Evolutionary conservation across 1,284 basidiomycete genomes (phyloP).

Genomic region (Cronartium quercuum): DNA sequence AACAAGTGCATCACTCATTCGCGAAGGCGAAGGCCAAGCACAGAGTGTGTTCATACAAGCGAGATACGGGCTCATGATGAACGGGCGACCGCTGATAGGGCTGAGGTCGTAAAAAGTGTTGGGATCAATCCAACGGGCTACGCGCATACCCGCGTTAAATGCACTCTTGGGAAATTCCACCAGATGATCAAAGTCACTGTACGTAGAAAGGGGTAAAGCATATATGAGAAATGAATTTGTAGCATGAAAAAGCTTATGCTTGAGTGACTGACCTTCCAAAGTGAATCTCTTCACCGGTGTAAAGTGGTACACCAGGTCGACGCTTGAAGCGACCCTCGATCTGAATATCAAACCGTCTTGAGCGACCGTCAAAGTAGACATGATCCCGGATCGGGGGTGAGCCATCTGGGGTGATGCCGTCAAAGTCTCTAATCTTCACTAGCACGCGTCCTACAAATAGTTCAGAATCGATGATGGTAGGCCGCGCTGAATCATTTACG

Average conservation of each 20-base stretch:
- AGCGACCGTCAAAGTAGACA: conserved; percentile 47
- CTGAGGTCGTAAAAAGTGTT: conserved; percentile 47
- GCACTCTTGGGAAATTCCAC: conserved; percentile 44
- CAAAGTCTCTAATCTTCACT: conserved; percentile 50
- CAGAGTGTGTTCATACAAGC: conserved; percentile 52
- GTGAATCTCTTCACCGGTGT: conserved; percentile 45
- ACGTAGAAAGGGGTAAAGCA: not conserved
- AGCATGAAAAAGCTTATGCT: conserved; percentile 42
- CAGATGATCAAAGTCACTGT: conserved; percentile 45
- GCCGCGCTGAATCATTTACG: conserved; percentile 48
- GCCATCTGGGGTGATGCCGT: conserved; percentile 46
- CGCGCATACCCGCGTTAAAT: conserved; percentile 51
- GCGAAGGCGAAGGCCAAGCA: conserved; percentile 49
- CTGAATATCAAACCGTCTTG: conserved; percentile 51
- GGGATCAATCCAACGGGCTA: conserved; percentile 51
- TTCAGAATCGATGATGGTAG: conserved; percentile 51
- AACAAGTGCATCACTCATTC: conserved; percentile 49
- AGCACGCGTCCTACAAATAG: conserved; percentile 51
- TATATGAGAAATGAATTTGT: not conserved
- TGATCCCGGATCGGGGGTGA: conserved; percentile 42
- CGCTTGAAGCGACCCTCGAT: conserved; percentile 52
- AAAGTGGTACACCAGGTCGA: conserved; percentile 41
- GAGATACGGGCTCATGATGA: conserved; percentile 51
- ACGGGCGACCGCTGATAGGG: conserved; percentile 50
- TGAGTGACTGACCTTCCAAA: conserved; percentile 41